These are phyloP conservation scores for Suhomyces sp. DNA, from an alignment of 805 yeast species.

Conservation along the genomic window DNA sequence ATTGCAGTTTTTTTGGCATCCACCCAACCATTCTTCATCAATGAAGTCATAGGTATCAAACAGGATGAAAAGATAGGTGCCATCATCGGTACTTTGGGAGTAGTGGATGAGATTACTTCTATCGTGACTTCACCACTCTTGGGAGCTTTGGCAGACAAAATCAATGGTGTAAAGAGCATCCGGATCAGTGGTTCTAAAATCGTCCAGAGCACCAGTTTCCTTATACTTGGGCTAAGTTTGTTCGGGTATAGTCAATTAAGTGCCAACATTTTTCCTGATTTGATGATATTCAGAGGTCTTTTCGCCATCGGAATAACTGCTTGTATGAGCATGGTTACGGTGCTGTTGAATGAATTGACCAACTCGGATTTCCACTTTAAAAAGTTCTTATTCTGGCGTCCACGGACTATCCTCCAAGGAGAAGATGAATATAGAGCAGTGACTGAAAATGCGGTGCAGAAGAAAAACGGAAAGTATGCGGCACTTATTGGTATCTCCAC, in stretches of 20 bases:
- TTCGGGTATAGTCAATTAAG: conserved; percentile 46
- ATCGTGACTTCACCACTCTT: conserved; percentile 57
- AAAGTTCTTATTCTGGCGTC: conserved; percentile 28
- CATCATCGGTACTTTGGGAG: conserved; percentile 37
- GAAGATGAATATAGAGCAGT: conserved; percentile 2
- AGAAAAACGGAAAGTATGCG: conserved; percentile 49
- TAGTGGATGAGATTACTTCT: conserved; percentile 59
- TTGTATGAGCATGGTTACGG: conserved; percentile 59
- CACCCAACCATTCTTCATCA: conserved; percentile 41
- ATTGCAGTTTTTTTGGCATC: conserved; percentile 39
- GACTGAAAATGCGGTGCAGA: background rate
- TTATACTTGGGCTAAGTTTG: conserved; percentile 47
- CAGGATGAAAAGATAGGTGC: conserved; percentile 29
- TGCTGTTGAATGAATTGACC: conserved; percentile 55
- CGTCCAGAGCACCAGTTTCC: conserved; percentile 48
- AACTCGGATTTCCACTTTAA: conserved; percentile 40
- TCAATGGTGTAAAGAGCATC: conserved; percentile 23
- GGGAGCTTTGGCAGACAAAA: conserved; percentile 61
- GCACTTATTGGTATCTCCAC: conserved; percentile 62
- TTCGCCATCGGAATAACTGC: conserved; percentile 63
- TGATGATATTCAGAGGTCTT: conserved; percentile 50
- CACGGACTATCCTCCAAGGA: background rate
- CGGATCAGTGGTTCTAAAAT: conserved; percentile 51
- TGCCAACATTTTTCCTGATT: conserved; percentile 42
- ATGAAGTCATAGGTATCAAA: conserved; percentile 28